phyloP scores from a whole-genome alignment of 2,329 filamentous ascomycete genomes.

The Ceratocystis ficicola region DNA sequence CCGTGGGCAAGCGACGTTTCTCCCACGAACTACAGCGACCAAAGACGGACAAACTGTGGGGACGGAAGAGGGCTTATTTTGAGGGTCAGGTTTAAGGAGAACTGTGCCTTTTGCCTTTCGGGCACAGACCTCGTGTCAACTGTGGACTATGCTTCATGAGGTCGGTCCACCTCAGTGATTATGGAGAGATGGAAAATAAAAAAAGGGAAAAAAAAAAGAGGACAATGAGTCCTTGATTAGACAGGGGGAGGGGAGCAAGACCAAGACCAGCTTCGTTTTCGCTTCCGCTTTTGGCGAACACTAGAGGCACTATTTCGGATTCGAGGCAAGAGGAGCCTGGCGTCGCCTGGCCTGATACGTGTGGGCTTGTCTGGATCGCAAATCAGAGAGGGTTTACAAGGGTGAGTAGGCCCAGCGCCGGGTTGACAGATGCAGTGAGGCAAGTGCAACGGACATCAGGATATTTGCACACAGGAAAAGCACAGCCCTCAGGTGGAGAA shows the following conservation, averaged over 20 bases:
- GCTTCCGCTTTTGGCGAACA: background rate
- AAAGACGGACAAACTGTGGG: too few species aligned
- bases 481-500: too few species aligned
- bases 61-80: background rate
- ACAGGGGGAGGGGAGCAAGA: background rate
- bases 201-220: constrained; percentile 2
- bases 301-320: background rate
- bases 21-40: too few species aligned
- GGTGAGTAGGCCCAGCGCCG: too few species aligned
- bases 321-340: background rate
- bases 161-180: background rate
- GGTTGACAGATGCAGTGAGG: too few species aligned
- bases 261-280: background rate
- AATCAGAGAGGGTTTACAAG: background rate
- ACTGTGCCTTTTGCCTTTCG: background rate
- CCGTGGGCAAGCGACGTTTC: too few species aligned
- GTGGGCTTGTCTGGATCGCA: background rate
- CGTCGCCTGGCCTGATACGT: background rate
- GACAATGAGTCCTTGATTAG: background rate
- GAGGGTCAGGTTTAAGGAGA: background rate
- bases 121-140: background rate
- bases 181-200: background rate
- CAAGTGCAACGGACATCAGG: too few species aligned
- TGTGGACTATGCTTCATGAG: background rate
- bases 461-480: too few species aligned